Conservation (phyloP, 257 asterid genomes). For the Solanum rostratum region DNA sequence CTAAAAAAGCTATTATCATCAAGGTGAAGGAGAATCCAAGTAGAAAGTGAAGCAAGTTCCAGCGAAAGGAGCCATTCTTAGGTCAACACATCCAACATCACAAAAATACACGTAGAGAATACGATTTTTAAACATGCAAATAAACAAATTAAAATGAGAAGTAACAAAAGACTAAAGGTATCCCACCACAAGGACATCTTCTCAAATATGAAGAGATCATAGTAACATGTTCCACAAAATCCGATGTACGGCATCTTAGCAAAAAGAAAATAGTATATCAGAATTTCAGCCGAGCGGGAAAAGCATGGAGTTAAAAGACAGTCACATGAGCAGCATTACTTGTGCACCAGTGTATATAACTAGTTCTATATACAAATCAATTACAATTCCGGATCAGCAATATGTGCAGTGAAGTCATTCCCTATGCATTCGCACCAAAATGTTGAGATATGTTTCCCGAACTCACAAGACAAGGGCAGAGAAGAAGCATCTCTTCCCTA, state of each 20-base stretch:
- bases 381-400: not conserved
- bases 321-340: not conserved
- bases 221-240: not conserved
- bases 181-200: not conserved
- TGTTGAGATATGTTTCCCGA: not conserved
- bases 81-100: too few species aligned
- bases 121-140: not conserved
- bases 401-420: not conserved
- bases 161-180: not conserved
- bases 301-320: not conserved
- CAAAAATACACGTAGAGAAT: not conserved
- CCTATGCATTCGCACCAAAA: not conserved
- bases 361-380: not conserved
- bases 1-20: too few species aligned
- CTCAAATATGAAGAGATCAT: not conserved
- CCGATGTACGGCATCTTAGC: not conserved
- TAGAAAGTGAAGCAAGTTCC: too few species aligned
- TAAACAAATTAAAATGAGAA: not conserved
- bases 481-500: slow-evolving; percentile 46
- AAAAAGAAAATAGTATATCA: not conserved
- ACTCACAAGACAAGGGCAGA: slow-evolving; percentile 29
- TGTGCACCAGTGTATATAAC: not conserved
- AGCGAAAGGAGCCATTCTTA: too few species aligned
- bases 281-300: not conserved
- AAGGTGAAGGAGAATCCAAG: too few species aligned